phyloP scores from a whole-genome alignment of 495 filamentous ascomycete genomes.

The Aspergillus sclerotiicarbonarius region DNA sequence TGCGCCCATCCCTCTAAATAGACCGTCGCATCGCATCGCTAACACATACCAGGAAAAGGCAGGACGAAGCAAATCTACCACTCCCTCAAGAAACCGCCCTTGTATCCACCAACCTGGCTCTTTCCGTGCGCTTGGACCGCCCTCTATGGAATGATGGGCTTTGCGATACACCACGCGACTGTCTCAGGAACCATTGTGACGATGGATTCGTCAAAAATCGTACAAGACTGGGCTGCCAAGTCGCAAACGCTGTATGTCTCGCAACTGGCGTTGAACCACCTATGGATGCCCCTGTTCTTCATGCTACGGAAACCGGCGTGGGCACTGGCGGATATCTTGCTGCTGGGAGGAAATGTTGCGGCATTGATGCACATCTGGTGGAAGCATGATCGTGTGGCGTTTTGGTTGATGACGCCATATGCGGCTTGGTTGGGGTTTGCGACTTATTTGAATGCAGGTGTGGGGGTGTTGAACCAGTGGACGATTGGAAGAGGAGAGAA shows the following conservation, averaged over 20 bases:
- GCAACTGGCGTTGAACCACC: conserved; percentile 78
- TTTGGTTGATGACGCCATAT: conserved; percentile 75
- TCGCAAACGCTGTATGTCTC: conserved; percentile 70
- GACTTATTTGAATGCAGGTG: conserved; percentile 70
- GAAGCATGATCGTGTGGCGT: conserved; percentile 66
- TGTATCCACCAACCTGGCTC: conserved; percentile 71
- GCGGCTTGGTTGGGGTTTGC: conserved; percentile 81
- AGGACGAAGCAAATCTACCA: conserved; percentile 62
- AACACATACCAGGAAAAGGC: conserved; percentile 40
- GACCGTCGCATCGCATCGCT: conserved; percentile 2
- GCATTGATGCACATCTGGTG: conserved; percentile 74
- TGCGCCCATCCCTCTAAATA: neutral
- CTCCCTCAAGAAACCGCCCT: conserved; percentile 73
- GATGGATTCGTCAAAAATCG: conserved; percentile 22
- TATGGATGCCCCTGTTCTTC: conserved; percentile 97
- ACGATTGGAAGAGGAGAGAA: conserved; percentile 49
- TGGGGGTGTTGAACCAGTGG: conserved; percentile 77
- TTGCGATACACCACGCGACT: conserved; percentile 71
- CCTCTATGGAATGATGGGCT: conserved; percentile 88
- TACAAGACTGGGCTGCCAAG: conserved; percentile 24
- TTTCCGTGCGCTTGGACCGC: conserved; percentile 86
- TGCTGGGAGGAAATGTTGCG: conserved; percentile 64
- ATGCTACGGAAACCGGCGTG: conserved; percentile 63
- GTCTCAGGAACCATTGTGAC: conserved; percentile 54
- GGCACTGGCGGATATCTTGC: conserved; percentile 73